Base-by-base conservation (phyloP, 257 asterid genomes). In the Paulownia fortunei region DNA sequence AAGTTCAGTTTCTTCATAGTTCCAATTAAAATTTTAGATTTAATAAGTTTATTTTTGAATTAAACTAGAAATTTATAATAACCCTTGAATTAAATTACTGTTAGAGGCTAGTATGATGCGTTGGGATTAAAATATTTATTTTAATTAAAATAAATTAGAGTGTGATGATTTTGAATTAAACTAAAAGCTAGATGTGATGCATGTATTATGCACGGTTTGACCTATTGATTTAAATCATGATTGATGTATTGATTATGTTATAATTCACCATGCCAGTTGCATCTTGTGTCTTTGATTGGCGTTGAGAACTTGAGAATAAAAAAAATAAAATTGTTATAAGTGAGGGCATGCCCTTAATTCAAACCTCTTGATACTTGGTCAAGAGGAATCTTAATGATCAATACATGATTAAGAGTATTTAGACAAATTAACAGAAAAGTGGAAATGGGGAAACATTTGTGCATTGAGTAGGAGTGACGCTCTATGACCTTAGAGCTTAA, bases 371-470 rank as follows among this genome's bases (percentile, higher is more conserved):
- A 41, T 52, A 7, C 26, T 26, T 77, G 59, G 81, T 67, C 61
- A 54, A 41, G 12, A 15, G 36, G 77, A 78, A 78, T 69, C 72
- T 59, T 9, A 70, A 69, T 70, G 44, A 69, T 78, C n/a, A 59
- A 26, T 16, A 34, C 34, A 60, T 70, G 77, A 69, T 78, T 78
- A 36, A 13, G 21, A 34, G 37, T 63, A 44, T 21, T 37, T 34
- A 34, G 52, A 76, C 51, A 60, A 49, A 44, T 18, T 8, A 74
- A 47, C 11, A 49, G 12, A 49, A 64, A 37, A 21, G 18, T 19
- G 24, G 34, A 15, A 44, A 66, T 21, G 27, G 13, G 2, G 3
- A n/a, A n/a, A n/a, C n/a, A n/a, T n/a, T n/a, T n/a, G n/a, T n/a
- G 23, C 47, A 52, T 71, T 18, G 51, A 51, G 64, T 70, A 70